Percentiles rank a stretch among this genome's conserved stretches.
These are phyloP conservation scores for Ogataea paraovalis DNA, from an alignment of 805 yeast species.

Conservation along the genomic window DNA sequence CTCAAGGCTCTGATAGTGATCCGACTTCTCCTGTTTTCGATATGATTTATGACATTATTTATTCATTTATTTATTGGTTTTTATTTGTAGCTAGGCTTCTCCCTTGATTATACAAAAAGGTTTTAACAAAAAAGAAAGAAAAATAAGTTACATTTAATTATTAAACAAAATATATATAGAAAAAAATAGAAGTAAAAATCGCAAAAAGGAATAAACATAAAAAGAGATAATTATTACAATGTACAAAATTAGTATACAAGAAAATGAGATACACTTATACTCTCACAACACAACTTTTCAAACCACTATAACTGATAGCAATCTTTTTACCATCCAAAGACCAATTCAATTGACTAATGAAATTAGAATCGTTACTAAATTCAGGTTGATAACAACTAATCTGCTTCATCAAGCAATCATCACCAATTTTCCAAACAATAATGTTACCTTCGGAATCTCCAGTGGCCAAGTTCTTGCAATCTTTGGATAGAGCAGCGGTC, in stretches of 20 bases:
- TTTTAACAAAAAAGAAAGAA: background rate
- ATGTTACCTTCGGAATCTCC: conserved; percentile 66
- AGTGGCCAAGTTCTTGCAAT: conserved; percentile 46
- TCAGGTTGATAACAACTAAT: conserved; percentile 26
- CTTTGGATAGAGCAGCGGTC: conserved; percentile 48
- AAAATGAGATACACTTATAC: background rate
- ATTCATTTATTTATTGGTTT: background rate
- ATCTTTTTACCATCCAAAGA: conserved; percentile 20
- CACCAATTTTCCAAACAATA: conserved; percentile 44
- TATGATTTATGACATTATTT: background rate
- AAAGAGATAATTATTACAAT: conserved; percentile 6
- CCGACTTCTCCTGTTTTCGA: background rate
- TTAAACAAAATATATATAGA: background rate
- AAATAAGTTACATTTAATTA: background rate
- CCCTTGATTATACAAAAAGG: no score
- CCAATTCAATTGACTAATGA: conserved; percentile 25
- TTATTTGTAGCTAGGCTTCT: background rate
- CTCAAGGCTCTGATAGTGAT: background rate
- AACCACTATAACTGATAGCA: conserved; percentile 24
- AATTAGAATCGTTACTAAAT: conserved; percentile 8
- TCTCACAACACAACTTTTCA: conserved; percentile 25
- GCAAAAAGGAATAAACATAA: background rate
- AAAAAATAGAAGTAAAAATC: background rate
- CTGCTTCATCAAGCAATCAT: conserved; percentile 9
- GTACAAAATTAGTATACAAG: background rate